Evolutionary conservation across 2,329 filamentous ascomycete species (phyloP).

Genomic region (Myriosclerotinia duriaeana): DNA sequence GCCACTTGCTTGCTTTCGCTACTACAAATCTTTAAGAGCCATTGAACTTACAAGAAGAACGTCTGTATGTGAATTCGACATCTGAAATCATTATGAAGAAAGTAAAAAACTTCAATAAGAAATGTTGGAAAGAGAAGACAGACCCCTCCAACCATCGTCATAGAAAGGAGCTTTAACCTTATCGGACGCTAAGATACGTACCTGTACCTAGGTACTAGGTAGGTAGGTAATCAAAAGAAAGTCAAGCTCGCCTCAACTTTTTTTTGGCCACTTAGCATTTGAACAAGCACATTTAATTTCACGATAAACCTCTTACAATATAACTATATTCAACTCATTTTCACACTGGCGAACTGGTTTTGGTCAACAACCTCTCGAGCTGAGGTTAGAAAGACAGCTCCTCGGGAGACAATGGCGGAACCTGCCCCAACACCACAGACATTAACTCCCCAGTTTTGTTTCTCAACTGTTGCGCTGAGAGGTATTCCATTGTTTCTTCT

Average conservation of each 20-base stretch:
- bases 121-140: conserved; percentile 14
- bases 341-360: conserved; percentile 39
- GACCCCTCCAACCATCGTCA: conserved; percentile 25
- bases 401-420: conserved; percentile 35
- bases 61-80: conserved; percentile 54
- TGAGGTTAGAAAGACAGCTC: conserved; percentile 30
- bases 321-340: background rate
- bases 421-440: conserved; percentile 44
- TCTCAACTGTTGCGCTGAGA: conserved; percentile 66
- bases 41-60: conserved; percentile 54
- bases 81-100: conserved; percentile 36
- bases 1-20: conserved; percentile 4
- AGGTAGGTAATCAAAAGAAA: conserved; percentile 19
- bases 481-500: conserved; percentile 47
- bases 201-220: background rate
- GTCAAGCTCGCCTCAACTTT: conserved; percentile 18
- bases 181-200: conserved; percentile 25
- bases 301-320: background rate
- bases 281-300: background rate
- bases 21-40: background rate
- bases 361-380: conserved; percentile 37
- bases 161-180: conserved; percentile 28
- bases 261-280: conserved; percentile 17
- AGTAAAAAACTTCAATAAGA: conserved; percentile 6
- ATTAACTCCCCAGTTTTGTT: conserved; percentile 75